These are phyloP conservation scores for Fusarium staphyleae DNA, from an alignment of 2,329 filamentous ascomycete species.

Conservation along the genomic window DNA sequence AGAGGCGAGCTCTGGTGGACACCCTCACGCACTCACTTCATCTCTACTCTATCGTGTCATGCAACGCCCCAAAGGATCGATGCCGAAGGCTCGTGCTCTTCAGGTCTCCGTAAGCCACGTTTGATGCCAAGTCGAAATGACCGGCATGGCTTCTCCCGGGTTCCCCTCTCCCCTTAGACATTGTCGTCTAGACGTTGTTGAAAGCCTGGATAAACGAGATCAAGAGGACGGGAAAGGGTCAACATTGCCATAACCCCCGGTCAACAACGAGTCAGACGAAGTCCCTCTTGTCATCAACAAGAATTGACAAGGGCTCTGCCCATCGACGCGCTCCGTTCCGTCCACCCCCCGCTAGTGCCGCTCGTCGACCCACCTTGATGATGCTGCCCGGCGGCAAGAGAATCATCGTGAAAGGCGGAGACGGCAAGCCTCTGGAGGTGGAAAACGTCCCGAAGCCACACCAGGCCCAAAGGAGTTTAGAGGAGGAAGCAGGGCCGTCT, in stretches of 20 bases:
- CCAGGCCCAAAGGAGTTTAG: constrained; percentile 24
- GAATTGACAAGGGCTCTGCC: constrained; percentile 6
- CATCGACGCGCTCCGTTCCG: constrained; percentile 26
- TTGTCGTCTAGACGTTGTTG: background rate
- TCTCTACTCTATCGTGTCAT: constrained; percentile 20
- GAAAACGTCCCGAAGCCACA: constrained; percentile 36
- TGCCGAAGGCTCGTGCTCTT: constrained; percentile 9
- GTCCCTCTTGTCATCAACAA: constrained; percentile 9
- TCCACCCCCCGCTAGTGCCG: constrained; percentile 32
- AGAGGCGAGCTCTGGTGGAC: constrained; percentile 16
- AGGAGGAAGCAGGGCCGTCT: constrained; percentile 1
- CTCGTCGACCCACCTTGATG: constrained; percentile 31
- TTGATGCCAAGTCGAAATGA: constrained; percentile 9
- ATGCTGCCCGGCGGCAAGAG: constrained; percentile 48
- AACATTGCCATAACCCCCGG: background rate
- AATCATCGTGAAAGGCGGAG: constrained; percentile 50
- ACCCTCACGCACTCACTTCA: constrained; percentile 5
- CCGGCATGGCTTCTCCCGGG: background rate
- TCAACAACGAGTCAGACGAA: constrained; percentile 9
- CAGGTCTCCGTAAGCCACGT: constrained; percentile 9
- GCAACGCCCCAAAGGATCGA: constrained; percentile 2
- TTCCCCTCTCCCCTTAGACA: too few species aligned
- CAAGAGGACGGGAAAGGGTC: background rate
- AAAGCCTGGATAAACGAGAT: too few species aligned
- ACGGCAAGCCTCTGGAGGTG: constrained; percentile 31